Conservation (phyloP, 2,329 filamentous ascomycete genomes). For the Cordyceps tenuipes region DNA sequence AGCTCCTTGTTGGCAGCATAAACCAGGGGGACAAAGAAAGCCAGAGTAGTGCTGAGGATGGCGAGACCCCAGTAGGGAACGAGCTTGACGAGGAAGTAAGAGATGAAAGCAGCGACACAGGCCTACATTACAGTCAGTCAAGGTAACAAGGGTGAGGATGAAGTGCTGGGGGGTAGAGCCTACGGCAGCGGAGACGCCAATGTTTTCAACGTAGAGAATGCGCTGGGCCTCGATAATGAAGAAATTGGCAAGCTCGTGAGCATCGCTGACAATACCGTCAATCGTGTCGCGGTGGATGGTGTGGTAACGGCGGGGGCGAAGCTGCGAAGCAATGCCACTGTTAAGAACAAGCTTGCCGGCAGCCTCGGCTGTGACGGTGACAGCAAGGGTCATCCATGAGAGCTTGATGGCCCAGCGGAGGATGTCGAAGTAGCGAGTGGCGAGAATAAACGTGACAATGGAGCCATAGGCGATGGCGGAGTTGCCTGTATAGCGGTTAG, state of each 20-base stretch:
- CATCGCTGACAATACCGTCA: conserved; percentile 52
- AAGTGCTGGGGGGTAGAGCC: conserved; percentile 22
- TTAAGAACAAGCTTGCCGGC: conserved; percentile 53
- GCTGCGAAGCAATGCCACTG: conserved; percentile 54
- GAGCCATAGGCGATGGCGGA: conserved; percentile 56
- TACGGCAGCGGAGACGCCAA: conserved; percentile 51
- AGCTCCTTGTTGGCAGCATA: conserved; percentile 62
- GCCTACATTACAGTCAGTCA: conserved; percentile 34
- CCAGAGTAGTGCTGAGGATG: conserved; percentile 48
- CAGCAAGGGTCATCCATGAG: conserved; percentile 52
- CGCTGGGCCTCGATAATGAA: conserved; percentile 63
- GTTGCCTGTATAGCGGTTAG: conserved; percentile 38
- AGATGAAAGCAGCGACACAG: conserved; percentile 51
- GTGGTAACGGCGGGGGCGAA: conserved; percentile 61
- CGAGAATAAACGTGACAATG: conserved; percentile 51
- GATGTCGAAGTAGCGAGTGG: conserved; percentile 57
- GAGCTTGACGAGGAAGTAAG: conserved; percentile 61
- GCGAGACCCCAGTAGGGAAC: conserved; percentile 63
- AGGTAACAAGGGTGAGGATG: not conserved
- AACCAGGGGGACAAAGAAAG: conserved; percentile 55
- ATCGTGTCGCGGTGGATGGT: conserved; percentile 55
- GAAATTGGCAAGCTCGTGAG: conserved; percentile 63
- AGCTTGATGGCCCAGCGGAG: conserved; percentile 58
- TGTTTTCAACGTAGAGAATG: conserved; percentile 60
- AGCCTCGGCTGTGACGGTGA: conserved; percentile 53